phyloP scores from a whole-genome alignment of 768 basidiomycete genomes.

The Leccinum broughii region DNA sequence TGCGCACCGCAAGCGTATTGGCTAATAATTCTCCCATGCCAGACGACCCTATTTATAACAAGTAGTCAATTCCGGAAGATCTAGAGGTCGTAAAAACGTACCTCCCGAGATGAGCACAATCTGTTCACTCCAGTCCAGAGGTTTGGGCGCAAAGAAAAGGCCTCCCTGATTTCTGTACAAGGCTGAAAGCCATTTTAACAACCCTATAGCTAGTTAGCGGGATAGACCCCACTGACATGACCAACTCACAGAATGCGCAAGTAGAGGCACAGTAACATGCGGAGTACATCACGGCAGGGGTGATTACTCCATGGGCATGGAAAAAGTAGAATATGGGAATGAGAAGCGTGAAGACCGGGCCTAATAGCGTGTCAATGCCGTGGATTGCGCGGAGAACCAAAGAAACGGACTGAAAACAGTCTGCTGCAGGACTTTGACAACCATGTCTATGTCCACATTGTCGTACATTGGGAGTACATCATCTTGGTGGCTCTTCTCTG shows the following conservation, averaged over 20 bases:
- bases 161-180: constrained; percentile 76
- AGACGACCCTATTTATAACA: constrained; percentile 62
- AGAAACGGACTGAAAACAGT: constrained; percentile 72
- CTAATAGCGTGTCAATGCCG: constrained; percentile 37
- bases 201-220: constrained; percentile 45
- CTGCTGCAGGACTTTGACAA: constrained; percentile 75
- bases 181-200: constrained; percentile 66
- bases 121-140: constrained; percentile 84
- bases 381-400: background rate
- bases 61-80: background rate
- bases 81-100: constrained; percentile 32
- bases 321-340: constrained; percentile 78
- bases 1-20: constrained; percentile 80
- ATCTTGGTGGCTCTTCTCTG: constrained; percentile 29
- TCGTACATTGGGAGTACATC: constrained; percentile 56
- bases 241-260: constrained; percentile 64
- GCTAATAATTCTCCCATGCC: constrained; percentile 89
- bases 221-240: background rate
- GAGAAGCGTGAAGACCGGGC: constrained; percentile 83
- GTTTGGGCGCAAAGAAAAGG: constrained; percentile 57
- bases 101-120: constrained; percentile 92
- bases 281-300: constrained; percentile 53
- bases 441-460: constrained; percentile 70
- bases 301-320: constrained; percentile 56
- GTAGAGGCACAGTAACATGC: constrained; percentile 58